A percentile compares a stretch with the other conserved stretches of the same genome.
Conservation (phyloP, 805 yeast genomes). For the Lipomyces spencermartinsiae region DNA sequence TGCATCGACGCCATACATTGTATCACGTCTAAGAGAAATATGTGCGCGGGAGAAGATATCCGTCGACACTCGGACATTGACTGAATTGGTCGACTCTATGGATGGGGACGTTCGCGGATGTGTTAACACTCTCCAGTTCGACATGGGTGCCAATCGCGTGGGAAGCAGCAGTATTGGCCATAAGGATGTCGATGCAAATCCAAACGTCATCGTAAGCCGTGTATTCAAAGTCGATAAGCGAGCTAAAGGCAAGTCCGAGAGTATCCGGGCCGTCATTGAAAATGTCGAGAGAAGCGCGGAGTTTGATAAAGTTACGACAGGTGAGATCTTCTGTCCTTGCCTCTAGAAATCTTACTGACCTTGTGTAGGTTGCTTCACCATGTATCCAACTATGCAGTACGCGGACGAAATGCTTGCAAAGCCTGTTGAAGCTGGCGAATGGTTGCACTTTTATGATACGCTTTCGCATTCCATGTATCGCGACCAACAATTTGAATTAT, state of each 20-base stretch:
- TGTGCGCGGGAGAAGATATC: slow-evolving; percentile 61
- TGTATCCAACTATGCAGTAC: slow-evolving; percentile 65
- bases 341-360: slow-evolving; percentile 1
- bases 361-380: slow-evolving; percentile 63
- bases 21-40: slow-evolving; percentile 57
- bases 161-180: slow-evolving; percentile 21
- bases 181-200: slow-evolving; percentile 68
- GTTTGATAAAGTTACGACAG: slow-evolving; percentile 65
- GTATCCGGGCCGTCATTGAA: slow-evolving; percentile 55
- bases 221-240: slow-evolving; percentile 61
- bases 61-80: slow-evolving; percentile 58
- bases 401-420: slow-evolving; percentile 67
- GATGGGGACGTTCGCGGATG: slow-evolving; percentile 88
- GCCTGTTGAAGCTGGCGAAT: slow-evolving; percentile 70
- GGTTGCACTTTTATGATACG: slow-evolving; percentile 77
- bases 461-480: slow-evolving; percentile 51
- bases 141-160: slow-evolving; percentile 37
- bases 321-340: not conserved
- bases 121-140: slow-evolving; percentile 81
- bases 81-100: slow-evolving; percentile 70
- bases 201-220: slow-evolving; percentile 69
- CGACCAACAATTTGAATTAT: slow-evolving; percentile 55
- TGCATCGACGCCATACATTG: slow-evolving; percentile 57
- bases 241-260: slow-evolving; percentile 21
- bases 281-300: slow-evolving; percentile 56